A percentile compares a stretch with the other conserved stretches of the same genome.
These are phyloP conservation scores for Pythium scleroteichum DNA, from an alignment of 352 stramenopile species.

Conservation along the genomic window DNA sequence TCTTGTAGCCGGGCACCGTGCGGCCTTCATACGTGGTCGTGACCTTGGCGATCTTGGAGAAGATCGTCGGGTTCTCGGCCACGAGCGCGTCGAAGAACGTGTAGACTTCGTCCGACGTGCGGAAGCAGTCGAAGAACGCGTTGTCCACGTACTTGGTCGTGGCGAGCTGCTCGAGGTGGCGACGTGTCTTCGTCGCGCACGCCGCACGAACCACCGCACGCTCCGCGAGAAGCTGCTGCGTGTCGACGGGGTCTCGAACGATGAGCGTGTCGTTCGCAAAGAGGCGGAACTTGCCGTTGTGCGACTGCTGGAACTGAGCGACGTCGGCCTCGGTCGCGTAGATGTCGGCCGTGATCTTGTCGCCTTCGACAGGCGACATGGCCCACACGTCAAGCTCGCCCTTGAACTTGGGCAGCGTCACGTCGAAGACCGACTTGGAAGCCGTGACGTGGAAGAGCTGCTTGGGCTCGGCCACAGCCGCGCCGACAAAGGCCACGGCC, in stretches of 20 bases:
- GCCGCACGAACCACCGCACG: neutral
- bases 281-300: constrained; percentile 3
- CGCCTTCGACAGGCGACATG: neutral
- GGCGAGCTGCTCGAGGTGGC: constrained; percentile 10
- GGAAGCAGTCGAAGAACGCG: constrained; percentile 34
- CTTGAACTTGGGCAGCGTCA: constrained; percentile 5
- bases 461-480: neutral
- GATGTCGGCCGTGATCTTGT: constrained; percentile 21
- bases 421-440: constrained; percentile 6
- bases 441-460: neutral
- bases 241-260: constrained; percentile 11
- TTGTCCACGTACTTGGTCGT: constrained; percentile 24
- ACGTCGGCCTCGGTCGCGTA: constrained; percentile 12
- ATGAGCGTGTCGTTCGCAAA: constrained; percentile 7
- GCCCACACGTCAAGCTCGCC: constrained; percentile 22
- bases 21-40: constrained; percentile 22
- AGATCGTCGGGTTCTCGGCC: constrained; percentile 1
- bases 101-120: constrained; percentile 22
- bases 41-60: constrained; percentile 4
- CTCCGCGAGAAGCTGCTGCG: constrained; percentile 1
- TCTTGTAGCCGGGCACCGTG: constrained; percentile 27
- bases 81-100: constrained; percentile 25
- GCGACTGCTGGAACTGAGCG: constrained; percentile 5
- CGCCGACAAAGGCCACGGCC: neutral
- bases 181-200: constrained; percentile 4